Base-by-base conservation (phyloP, 345 rosid species). In the Ceriops tagal region DNA sequence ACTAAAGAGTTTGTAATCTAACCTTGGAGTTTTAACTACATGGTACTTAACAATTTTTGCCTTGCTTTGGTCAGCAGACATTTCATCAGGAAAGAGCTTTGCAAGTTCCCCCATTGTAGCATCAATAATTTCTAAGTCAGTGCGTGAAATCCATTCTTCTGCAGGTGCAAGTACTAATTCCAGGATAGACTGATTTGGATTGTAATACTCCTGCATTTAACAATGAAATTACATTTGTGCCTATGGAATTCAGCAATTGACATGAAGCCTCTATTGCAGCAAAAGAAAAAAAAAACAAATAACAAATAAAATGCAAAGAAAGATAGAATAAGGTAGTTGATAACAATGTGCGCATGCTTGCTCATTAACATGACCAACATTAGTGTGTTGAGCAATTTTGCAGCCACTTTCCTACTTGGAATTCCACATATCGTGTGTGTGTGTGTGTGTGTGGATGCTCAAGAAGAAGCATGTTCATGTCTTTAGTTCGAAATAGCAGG, bases 81-180 rank as follows among this genome's bases (percentile, higher is more conserved):
- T 91, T 75, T 95, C 97, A 47, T 91, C 86, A 11, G 96, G 99
- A 71, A 95, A 95, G 69, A 91, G 95, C 78, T 79, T 95, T 73
- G 92, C 92, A 32, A 95, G 91, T 83, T 95, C 99, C 71, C 80
- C 85, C 96, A 95, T 89, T 15, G 96, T 88, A 18, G 99, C 96
- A 75, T 91, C 91, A 63, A 95, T 88, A 62, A 95, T 95, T 62
- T 91, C 96, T 8, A 84, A 74, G 75, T 95, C 91, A 11, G 85
- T 88, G 19, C 88, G 8, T 27, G 93, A 87, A 73, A 93, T 86
- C 98, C 98, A 91, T 80, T 88, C 93, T 78, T 86, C 98, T 30
- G 97, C 96, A 1, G 98, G 98, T 31, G 96, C 97, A 81, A 95
- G 91, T 68, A 91, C 96, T 64, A 95, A 79, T 89, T 95, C 99